Evolutionary conservation across 768 basidiomycete species (phyloP), one percentile per base, ranked within the genome.

Genomic region (Cytidiella melzeri): DNA sequence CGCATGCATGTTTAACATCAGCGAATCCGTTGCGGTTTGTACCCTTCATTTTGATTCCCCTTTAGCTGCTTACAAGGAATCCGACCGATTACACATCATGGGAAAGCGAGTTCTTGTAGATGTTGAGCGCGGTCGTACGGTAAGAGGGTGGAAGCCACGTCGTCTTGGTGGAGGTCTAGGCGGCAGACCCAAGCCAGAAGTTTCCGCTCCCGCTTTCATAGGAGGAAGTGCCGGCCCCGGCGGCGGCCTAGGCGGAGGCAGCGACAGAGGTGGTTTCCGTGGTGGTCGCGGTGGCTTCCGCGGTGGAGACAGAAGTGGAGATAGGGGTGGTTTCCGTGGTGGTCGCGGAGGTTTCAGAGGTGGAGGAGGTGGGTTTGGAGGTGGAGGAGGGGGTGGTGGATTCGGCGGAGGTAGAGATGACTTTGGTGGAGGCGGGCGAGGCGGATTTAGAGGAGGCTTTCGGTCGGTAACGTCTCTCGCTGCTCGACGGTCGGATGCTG

Each of bases 131-230:
- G 96, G 96, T 18, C 82, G 96, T 43, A 99, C 96, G 10, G 96
- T 99, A 23, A 83, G 95, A 51, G 96, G 94, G 2, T 99, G 96
- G 96, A 97, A 96, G 64, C 96, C 96, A 1, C 85, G 92, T 43
- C 83, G 94, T 45, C 73, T 98, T 0, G 96, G 95, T 18, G 96
- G 96, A n/a, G 96, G 96, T 4, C 77, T 98, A n/a, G 96, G 96
- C n/a, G 96, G 96, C 23, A 79, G 95, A 51, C 92, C 94, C 18
- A 98, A 98, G 65, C 83, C 82, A 3, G 80, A 79, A 13, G 63
- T 64, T 12, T 60, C 62, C 1, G 79, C 78, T 48, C 66, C 73
- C 50, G 55, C 60, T 12, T 49, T 51, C 46, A 50, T 62, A 11
- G 62, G 65, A 4, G 73, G 73, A 26, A 68, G 70, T 6, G 69